Evolutionary conservation across 73 alveolate genomes (phyloP).

Genomic region (Tetrahymena borealis): DNA sequence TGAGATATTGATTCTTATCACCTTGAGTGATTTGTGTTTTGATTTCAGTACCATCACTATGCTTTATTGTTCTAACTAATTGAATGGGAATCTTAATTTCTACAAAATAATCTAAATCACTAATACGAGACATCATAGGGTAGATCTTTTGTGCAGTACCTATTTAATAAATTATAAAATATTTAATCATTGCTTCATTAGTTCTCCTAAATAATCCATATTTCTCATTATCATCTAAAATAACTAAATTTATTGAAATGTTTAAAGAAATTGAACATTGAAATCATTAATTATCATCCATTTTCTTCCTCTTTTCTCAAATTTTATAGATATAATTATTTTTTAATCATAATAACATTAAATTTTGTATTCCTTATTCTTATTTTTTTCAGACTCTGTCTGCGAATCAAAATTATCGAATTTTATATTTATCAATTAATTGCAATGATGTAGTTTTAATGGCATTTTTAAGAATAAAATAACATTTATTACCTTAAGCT

Average conservation of each 20-base stretch:
- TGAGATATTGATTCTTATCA: slow-evolving; percentile 5
- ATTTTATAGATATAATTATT: no score
- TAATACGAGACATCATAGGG: slow-evolving; percentile 71
- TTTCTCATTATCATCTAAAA: no score
- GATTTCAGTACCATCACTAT: slow-evolving; percentile 31
- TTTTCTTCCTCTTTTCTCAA: no score
- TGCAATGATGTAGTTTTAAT: not conserved
- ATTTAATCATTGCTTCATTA: slow-evolving; percentile 9
- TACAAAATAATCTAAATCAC: slow-evolving; percentile 61
- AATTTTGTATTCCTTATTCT: no score
- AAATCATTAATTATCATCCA: no score
- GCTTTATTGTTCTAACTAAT: slow-evolving; percentile 28
- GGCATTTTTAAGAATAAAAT: not conserved
- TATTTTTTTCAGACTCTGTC: no score
- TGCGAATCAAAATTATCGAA: no score
- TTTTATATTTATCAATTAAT: no score
- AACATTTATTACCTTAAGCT: not conserved
- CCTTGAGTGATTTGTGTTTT: slow-evolving; percentile 11
- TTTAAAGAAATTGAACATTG: no score
- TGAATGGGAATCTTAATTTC: slow-evolving; percentile 47
- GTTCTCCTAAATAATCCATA: slow-evolving; percentile 14
- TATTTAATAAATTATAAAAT: not conserved
- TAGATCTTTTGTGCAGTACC: slow-evolving; percentile 43
- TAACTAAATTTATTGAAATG: no score
- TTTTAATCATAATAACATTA: no score